Conservation (phyloP, 495 filamentous ascomycete species). For the Achaetomiella virescens region DNA sequence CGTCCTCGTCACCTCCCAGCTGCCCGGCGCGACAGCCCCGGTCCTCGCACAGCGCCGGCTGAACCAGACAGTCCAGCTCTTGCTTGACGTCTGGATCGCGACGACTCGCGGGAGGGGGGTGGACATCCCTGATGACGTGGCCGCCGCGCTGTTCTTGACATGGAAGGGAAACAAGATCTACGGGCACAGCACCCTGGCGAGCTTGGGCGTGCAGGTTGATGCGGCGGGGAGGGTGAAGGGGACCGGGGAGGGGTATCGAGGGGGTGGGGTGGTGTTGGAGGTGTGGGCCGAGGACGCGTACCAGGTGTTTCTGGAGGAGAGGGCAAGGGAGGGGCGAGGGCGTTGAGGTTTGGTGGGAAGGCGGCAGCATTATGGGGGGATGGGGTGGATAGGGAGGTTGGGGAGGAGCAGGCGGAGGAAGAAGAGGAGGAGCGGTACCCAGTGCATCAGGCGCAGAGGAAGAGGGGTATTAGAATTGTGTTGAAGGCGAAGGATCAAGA, state of each 20-base stretch:
- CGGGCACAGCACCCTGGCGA: slow-evolving; percentile 64
- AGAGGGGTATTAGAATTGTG: slow-evolving; percentile 54
- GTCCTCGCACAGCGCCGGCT: slow-evolving; percentile 11
- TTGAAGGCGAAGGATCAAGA: slow-evolving; percentile 40
- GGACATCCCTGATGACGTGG: neutral
- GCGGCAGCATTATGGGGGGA: slow-evolving; percentile 13
- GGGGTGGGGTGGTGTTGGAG: slow-evolving; percentile 56
- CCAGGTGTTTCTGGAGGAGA: slow-evolving; percentile 37
- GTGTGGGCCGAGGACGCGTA: slow-evolving; percentile 63
- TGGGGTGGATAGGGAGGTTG: neutral
- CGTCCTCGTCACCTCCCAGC: slow-evolving; percentile 13
- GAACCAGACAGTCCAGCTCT: slow-evolving; percentile 16
- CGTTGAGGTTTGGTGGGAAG: slow-evolving; percentile 21
- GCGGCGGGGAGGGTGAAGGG: slow-evolving; percentile 28
- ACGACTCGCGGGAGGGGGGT: neutral
- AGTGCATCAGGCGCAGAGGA: slow-evolving; percentile 22
- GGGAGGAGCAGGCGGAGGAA: neutral
- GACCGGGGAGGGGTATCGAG: slow-evolving; percentile 31
- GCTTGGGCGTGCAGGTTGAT: slow-evolving; percentile 52
- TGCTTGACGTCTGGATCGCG: slow-evolving; percentile 18
- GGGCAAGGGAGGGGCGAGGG: slow-evolving; percentile 34
- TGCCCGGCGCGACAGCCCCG: slow-evolving; percentile 8
- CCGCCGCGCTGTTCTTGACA: slow-evolving; percentile 60
- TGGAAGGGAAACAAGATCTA: slow-evolving; percentile 72
- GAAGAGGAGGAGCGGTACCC: slow-evolving; percentile 6